phyloP scores from a whole-genome alignment of 495 filamentous ascomycete genomes.

The Trichoderma gamsii region DNA sequence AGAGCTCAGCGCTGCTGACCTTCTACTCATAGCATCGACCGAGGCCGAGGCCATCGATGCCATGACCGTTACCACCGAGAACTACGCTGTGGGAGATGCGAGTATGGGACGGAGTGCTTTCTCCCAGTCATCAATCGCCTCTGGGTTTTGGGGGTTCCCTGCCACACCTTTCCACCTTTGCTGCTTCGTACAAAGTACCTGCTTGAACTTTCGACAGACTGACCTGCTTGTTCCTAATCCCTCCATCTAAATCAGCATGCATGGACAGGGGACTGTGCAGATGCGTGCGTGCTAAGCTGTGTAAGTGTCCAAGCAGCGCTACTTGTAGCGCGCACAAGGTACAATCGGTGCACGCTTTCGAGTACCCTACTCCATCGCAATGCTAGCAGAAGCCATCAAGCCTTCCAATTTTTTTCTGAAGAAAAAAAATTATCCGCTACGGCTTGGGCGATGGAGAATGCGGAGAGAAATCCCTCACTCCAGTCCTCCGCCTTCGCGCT shows the following conservation, averaged over 20 bases:
- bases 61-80: neutral
- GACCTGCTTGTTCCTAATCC: conserved; percentile 3
- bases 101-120: neutral
- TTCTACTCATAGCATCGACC: neutral
- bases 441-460: conserved; percentile 6
- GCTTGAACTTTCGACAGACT: neutral
- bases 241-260: conserved; percentile 1
- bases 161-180: neutral
- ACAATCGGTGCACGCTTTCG: neutral
- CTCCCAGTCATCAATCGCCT: neutral
- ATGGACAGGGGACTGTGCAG: neutral
- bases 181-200: too few species aligned
- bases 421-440: conserved; percentile 1
- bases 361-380: neutral
- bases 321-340: neutral
- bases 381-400: neutral
- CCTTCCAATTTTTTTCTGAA: neutral
- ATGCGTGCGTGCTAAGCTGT: neutral
- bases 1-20: neutral
- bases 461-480: conserved; percentile 14
- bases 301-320: neutral
- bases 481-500: neutral
- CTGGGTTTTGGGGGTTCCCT: neutral
- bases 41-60: neutral
- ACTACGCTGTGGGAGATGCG: neutral